These are phyloP conservation scores for Porogramme epimiltina DNA, from an alignment of 1,284 basidiomycete species.

Conservation along the genomic window DNA sequence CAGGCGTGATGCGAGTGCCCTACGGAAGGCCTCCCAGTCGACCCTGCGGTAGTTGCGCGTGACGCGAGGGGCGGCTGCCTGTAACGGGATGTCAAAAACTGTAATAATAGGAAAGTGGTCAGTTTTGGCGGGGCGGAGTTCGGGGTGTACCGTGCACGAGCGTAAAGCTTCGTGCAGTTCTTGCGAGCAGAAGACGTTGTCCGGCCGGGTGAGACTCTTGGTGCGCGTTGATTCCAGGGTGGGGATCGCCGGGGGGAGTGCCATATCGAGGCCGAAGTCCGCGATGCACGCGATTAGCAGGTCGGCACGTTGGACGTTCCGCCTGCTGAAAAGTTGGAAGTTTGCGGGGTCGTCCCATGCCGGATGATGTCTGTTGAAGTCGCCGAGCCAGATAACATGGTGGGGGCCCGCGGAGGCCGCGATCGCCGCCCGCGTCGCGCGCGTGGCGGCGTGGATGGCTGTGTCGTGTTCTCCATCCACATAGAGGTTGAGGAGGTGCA, in stretches of 20 bases:
- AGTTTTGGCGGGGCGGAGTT: constrained; percentile 15
- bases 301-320: constrained; percentile 19
- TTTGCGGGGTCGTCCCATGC: constrained; percentile 45
- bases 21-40: constrained; percentile 28
- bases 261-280: constrained; percentile 25
- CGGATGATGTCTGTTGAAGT: constrained; percentile 54
- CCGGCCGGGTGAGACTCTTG: constrained; percentile 32
- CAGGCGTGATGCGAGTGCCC: background rate
- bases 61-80: background rate
- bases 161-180: constrained; percentile 18
- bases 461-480: constrained; percentile 30
- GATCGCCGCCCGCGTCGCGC: background rate
- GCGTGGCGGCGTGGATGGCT: constrained; percentile 18
- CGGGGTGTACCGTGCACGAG: constrained; percentile 18
- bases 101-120: constrained; percentile 34
- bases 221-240: constrained; percentile 30
- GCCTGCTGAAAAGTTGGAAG: constrained; percentile 35
- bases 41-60: constrained; percentile 25
- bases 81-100: constrained; percentile 4
- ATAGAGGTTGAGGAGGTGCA: constrained; percentile 40
- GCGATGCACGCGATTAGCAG: constrained; percentile 25
- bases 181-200: constrained; percentile 36
- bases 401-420: background rate
- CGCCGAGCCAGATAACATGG: constrained; percentile 40
- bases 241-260: constrained; percentile 30